Evolutionary conservation across 495 filamentous ascomycete genomes (phyloP).

Genomic region (Trichoderma erinaceum): DNA sequence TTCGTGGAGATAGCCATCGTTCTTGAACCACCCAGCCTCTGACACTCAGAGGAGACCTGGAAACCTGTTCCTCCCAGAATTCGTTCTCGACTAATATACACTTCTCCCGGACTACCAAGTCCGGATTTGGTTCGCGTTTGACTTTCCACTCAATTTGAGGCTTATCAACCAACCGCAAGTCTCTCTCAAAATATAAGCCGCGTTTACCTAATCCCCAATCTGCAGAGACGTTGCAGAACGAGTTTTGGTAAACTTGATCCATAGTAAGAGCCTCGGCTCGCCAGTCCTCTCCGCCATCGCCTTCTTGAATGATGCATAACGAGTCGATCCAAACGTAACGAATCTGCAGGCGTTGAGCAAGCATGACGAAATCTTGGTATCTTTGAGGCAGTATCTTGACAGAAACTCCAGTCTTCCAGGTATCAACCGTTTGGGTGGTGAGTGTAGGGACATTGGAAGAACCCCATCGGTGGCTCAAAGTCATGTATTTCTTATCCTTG

Average conservation of each 20-base stretch:
- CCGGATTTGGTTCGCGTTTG: not conserved
- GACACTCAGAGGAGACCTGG: not conserved
- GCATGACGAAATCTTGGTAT: not conserved
- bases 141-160: not conserved
- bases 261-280: not conserved
- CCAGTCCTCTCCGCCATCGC: not conserved
- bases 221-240: not conserved
- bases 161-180: not conserved
- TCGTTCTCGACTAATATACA: not conserved
- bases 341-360: not conserved
- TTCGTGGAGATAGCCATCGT: not conserved
- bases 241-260: not conserved
- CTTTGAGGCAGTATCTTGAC: not conserved
- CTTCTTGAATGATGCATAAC: not conserved
- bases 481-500: not conserved
- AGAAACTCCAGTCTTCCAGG: not conserved
- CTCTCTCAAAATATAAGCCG: conserved; percentile 2
- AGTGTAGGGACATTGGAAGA: not conserved
- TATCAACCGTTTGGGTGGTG: not conserved
- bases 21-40: conserved; percentile 2
- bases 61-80: not conserved
- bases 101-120: not conserved
- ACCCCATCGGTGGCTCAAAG: not conserved
- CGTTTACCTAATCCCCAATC: not conserved
- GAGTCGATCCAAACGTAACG: not conserved